phyloP scores from a whole-genome alignment of 352 stramenopile genomes.

The Globisporangium yorkense region DNA sequence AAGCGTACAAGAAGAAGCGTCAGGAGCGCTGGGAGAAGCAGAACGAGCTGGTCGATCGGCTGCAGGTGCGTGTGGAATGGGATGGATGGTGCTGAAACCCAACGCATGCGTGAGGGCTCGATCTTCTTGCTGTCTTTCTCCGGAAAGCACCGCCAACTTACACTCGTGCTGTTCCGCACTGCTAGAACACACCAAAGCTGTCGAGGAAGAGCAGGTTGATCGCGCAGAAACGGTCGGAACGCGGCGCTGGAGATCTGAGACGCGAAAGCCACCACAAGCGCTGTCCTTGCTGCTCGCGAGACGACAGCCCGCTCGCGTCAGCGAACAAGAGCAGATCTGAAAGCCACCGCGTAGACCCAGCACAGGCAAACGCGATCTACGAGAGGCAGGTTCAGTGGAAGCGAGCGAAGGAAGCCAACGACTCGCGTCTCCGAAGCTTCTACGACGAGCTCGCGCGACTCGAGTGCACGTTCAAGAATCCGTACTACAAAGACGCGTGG shows the following conservation, averaged over 20 bases:
- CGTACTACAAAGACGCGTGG: slow-evolving; percentile 38
- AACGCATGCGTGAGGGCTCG: not conserved
- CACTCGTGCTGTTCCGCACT: not conserved
- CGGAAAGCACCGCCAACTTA: not conserved
- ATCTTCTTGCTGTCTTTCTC: not conserved
- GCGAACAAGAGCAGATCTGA: not conserved
- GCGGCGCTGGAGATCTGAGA: not conserved
- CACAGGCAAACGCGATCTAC: slow-evolving; percentile 42
- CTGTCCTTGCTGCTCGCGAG: slow-evolving; percentile 21
- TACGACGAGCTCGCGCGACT: slow-evolving; percentile 26
- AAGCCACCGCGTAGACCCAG: slow-evolving; percentile 13
- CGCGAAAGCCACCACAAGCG: slow-evolving; percentile 6
- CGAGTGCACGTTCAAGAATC: slow-evolving; percentile 60
- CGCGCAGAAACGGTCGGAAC: slow-evolving; percentile 17
- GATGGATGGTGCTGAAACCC: not conserved
- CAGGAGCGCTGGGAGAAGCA: slow-evolving; percentile 24
- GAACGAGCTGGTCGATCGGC: slow-evolving; percentile 18
- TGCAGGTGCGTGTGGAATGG: slow-evolving; percentile 26
- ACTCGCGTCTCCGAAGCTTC: slow-evolving; percentile 24
- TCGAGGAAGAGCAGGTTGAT: slow-evolving; percentile 40
- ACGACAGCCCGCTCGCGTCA: not conserved
- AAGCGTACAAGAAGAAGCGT: slow-evolving; percentile 39
- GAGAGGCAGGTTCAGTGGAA: slow-evolving; percentile 59
- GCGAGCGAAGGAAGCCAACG: slow-evolving; percentile 30
- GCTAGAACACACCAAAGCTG: slow-evolving; percentile 39